These are phyloP conservation scores for Suillus subaureus DNA, from an alignment of 768 basidiomycete genomes.

Conservation along the genomic window DNA sequence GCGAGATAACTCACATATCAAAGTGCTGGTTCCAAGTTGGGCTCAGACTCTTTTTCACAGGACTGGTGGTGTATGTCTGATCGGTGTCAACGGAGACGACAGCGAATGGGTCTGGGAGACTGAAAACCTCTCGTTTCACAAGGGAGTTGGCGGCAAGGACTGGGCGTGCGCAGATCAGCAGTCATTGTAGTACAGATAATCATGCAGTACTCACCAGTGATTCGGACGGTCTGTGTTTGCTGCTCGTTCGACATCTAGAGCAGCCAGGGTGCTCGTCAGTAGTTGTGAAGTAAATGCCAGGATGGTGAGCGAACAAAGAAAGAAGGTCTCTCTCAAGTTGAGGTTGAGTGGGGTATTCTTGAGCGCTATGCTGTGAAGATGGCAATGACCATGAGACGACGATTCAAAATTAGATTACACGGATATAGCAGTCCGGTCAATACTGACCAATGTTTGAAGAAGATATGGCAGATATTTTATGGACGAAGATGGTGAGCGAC, in stretches of 20 bases:
- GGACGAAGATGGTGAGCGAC: background rate
- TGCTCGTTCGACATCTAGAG: conserved; percentile 5
- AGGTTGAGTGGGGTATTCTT: background rate
- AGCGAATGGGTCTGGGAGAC: conserved; percentile 87
- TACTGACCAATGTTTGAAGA: conserved; percentile 1
- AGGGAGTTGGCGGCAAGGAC: conserved; percentile 79
- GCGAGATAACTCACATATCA: conserved; percentile 61
- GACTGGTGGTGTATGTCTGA: conserved; percentile 76
- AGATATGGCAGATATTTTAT: background rate
- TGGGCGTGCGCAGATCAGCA: conserved; percentile 30
- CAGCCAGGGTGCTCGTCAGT: conserved; percentile 2
- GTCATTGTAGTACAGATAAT: background rate
- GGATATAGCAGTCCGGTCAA: conserved; percentile 6
- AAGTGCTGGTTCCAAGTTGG: conserved; percentile 88
- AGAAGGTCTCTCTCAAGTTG: background rate
- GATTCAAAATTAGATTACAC: background rate
- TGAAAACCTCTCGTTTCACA: conserved; percentile 75
- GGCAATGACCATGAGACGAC: conserved; percentile 1
- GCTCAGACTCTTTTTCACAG: conserved; percentile 66
- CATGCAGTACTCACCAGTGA: background rate
- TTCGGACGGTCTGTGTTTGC: background rate
- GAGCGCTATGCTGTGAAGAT: conserved; percentile 10
- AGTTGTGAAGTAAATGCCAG: background rate
- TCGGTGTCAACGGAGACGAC: conserved; percentile 86
- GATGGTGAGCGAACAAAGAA: background rate